Percentiles rank a stretch among this genome's conserved stretches.
Evolutionary conservation across 2,329 filamentous ascomycete species (phyloP).

Genomic region (Metarhizium album): DNA sequence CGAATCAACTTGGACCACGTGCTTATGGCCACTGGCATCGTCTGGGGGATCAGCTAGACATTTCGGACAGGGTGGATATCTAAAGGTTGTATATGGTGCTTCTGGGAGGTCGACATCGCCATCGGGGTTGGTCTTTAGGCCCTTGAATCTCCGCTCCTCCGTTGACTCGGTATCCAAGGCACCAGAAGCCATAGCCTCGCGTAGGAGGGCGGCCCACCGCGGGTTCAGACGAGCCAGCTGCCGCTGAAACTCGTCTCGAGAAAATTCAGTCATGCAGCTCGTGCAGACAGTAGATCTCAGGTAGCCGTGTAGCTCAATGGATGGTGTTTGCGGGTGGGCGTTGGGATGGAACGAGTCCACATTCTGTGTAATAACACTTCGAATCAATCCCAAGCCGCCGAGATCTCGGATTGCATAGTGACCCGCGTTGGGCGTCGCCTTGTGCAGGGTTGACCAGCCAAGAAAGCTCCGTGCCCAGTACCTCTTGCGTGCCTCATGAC

Average conservation of each 20-base stretch:
- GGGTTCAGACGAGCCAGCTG: conserved; percentile 74
- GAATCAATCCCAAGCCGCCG: conserved; percentile 60
- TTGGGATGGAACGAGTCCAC: conserved; percentile 85
- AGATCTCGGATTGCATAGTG: conserved; percentile 70
- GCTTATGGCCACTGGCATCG: conserved; percentile 41
- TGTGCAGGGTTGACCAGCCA: conserved; percentile 75
- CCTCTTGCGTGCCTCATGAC: conserved; percentile 75
- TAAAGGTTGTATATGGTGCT: conserved; percentile 79
- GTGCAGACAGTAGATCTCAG: conserved; percentile 72
- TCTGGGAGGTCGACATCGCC: conserved; percentile 86
- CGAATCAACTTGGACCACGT: conserved; percentile 56
- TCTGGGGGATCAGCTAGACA: conserved; percentile 58
- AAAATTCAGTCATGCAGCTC: conserved; percentile 61
- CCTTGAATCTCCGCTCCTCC: conserved; percentile 52
- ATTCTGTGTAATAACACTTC: conserved; percentile 82
- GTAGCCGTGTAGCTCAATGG: conserved; percentile 85
- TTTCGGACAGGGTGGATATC: conserved; percentile 79
- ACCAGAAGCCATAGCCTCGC: conserved; percentile 59
- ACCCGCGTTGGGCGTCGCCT: conserved; percentile 66
- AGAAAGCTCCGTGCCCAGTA: conserved; percentile 96
- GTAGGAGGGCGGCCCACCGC: conserved; percentile 68
- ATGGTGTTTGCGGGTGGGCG: conserved; percentile 64
- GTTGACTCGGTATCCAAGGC: conserved; percentile 71
- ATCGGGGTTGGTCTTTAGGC: conserved; percentile 81
- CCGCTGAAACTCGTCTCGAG: conserved; percentile 64